Base-by-base conservation (phyloP, 2,329 filamentous ascomycete genomes). In the Chaetomiaceae sp. region DNA sequence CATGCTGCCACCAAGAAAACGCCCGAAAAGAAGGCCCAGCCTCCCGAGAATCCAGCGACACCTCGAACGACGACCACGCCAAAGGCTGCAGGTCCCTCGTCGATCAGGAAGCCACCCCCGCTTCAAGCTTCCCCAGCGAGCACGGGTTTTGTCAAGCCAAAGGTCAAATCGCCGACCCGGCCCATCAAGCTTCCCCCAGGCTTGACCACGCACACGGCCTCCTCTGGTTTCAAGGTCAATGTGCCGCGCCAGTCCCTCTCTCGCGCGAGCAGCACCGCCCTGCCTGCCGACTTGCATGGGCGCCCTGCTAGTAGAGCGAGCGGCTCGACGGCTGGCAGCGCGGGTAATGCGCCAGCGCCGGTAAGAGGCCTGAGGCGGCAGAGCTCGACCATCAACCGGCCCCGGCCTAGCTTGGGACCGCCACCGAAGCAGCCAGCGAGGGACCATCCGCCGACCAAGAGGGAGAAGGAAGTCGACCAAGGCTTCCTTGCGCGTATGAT, bases 401-500 rank as follows among this genome's bases (percentile, higher is more conserved):
- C 73, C 25, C 70, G 77, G 38, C 77, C 79, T 3, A 82, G 80
- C 60, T 59, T 84, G 16, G 81, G 80, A 1, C 78, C 74, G 2
- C 80, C 81, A 7, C 79, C 81, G 2, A 85, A 81, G 67, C 83
- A 79, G 58, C 65, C 74, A 9, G 71, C 78, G 55, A 66, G 75
- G 67, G 74, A 77, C 38, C 65, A 74, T 61, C 62, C 78, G 46
- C 57, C 75, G 6, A 67, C 73, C 1, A 78, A 77, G 61, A 74
- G 75, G 55, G 73, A 78, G 23, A 75, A 74, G 42, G 78, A 79
- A 16, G 75, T 86, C 1, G 85, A 89, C 58, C 84, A 88, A 59
- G 71, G 82, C 13, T 91, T 91, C 69, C 71, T 91, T 23, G 86
- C 86, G n/a, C 81, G 87, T 48, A 90, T 91, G 87, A 90, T 86